These are phyloP conservation scores for Candida freyschussii DNA, from an alignment of 1,139 yeast species.

Conservation along the genomic window DNA sequence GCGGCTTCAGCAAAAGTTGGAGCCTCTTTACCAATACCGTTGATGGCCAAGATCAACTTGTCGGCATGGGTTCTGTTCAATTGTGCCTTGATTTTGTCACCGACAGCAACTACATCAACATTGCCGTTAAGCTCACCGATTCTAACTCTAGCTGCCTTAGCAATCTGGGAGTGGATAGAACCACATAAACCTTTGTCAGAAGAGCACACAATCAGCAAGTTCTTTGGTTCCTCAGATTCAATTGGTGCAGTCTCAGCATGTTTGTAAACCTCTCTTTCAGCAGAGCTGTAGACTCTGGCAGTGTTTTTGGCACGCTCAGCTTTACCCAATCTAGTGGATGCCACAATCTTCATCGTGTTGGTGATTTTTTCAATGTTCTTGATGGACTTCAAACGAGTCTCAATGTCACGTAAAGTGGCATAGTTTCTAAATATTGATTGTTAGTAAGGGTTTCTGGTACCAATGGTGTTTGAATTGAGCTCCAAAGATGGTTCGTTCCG, in stretches of 20 bases:
- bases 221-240: conserved; percentile 43
- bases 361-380: conserved; percentile 99
- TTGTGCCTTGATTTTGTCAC: conserved; percentile 92
- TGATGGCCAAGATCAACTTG: conserved; percentile 68
- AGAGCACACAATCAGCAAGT: conserved; percentile 79
- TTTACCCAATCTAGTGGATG: conserved; percentile 92
- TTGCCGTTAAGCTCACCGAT: conserved; percentile 53
- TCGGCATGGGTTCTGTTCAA: conserved; percentile 76
- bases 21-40: conserved; percentile 93
- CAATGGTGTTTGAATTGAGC: neutral
- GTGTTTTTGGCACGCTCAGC: conserved; percentile 95
- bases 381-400: conserved; percentile 94
- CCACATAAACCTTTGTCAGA: conserved; percentile 99
- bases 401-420: conserved; percentile 98
- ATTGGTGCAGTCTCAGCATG: conserved; percentile 71
- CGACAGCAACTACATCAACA: conserved; percentile 82
- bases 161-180: conserved; percentile 90
- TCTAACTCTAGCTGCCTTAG: conserved; percentile 79
- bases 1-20: conserved; percentile 92
- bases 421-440: conserved; percentile 56
- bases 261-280: conserved; percentile 74
- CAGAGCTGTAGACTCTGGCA: conserved; percentile 78
- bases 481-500: too few relatives aligned
- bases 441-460: too few relatives aligned
- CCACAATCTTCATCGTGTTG: conserved; percentile 99